Base-by-base conservation (phyloP, 495 filamentous ascomycete species). In the Penicillium lividum region DNA sequence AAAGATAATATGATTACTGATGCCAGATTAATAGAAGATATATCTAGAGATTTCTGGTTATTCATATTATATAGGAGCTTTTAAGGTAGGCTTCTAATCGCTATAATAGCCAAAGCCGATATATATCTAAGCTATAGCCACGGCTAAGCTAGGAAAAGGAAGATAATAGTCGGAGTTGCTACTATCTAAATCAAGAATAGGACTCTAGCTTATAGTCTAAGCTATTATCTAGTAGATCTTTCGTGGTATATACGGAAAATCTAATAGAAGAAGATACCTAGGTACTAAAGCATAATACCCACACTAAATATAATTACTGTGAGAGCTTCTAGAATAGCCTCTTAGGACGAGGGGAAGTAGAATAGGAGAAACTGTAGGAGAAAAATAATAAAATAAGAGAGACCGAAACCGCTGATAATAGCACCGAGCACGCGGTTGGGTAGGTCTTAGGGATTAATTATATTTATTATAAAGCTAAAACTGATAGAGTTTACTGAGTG, bases 1-100 rank as follows among this genome's bases (percentile, higher is more conserved):
- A 56, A 33, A 18, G 54, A 47, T 11, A 56, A 33, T 16, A 56
- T 29, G 54, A 45, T 33, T 5, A 59, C 44, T 28, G 36, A 59
- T 18, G 51, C 57, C 9, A 49, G 31, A 36, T 33, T 28, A 59
- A 52, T 36, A 13, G 36, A 40, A 40, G 36, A 40, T 13, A 13
- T 40, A 13, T 40, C 36, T 13, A 5, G 13, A n/a, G 6, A n/a
- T 40, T 40, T 40, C 36, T 40, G 11, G 36, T 40, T 40, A 13
- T 40, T 40, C 2, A 15, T 13, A 40, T 40, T 13, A 40, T 10
- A 40, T 15, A 40, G 36, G 51, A 51, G 34, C 16, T 13, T 25
- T 52, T 15, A n/a, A 11, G 31, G 51, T 38, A 59, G 33, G 31
- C 40, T 51, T 22, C 51, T 44, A 13, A 59, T 27, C 27, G 51